Evolutionary conservation across 2,329 filamentous ascomycete genomes (phyloP).

Genomic region (Botrytis tulipae): DNA sequence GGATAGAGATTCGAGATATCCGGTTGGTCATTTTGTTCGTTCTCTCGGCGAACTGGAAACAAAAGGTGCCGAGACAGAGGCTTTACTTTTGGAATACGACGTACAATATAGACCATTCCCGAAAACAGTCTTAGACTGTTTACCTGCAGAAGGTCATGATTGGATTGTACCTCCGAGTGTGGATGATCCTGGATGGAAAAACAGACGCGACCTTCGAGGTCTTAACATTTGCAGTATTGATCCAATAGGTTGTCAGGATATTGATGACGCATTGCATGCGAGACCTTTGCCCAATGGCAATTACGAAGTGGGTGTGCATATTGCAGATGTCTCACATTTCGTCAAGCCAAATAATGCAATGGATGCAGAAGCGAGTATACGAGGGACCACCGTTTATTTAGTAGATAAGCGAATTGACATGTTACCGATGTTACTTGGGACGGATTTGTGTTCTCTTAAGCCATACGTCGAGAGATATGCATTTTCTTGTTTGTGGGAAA

Average conservation of each 20-base stretch:
- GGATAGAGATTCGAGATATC: conserved; percentile 91
- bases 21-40: conserved; percentile 88
- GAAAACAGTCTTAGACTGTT: conserved; percentile 89
- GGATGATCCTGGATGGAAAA: conserved; percentile 83
- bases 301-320: conserved; percentile 94
- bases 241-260: conserved; percentile 93
- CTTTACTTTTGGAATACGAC: conserved; percentile 89
- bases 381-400: conserved; percentile 94
- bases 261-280: conserved; percentile 94
- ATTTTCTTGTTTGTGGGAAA: conserved; percentile 85
- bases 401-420: conserved; percentile 99
- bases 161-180: conserved; percentile 85
- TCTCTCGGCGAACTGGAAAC: conserved; percentile 91
- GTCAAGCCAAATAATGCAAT: conserved; percentile 96
- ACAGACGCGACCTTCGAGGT: conserved; percentile 77
- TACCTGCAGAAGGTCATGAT: conserved; percentile 86
- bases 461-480: conserved; percentile 95
- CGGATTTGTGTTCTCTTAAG: conserved; percentile 93
- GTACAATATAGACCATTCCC: conserved; percentile 98
- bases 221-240: conserved; percentile 97
- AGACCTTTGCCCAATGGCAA: conserved; percentile 84
- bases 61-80: conserved; percentile 97
- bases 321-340: conserved; percentile 98
- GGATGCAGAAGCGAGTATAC: conserved; percentile 90
- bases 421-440: conserved; percentile 94